Percentiles rank a stretch among this genome's conserved stretches.
Conservation (phyloP, 2,329 filamentous ascomycete species). For the Clarireedia paspali region DNA sequence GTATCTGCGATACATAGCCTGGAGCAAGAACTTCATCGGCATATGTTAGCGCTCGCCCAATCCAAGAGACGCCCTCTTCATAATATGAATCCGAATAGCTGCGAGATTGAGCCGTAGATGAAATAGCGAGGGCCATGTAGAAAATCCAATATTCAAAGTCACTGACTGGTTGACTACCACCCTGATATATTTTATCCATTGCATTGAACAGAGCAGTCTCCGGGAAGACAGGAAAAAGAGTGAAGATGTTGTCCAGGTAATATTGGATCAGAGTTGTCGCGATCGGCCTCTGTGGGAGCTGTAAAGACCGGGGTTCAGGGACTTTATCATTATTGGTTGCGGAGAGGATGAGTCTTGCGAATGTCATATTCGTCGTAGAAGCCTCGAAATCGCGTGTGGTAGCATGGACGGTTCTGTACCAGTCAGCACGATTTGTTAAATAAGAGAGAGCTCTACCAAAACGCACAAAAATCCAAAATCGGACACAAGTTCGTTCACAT, state of each 20-base stretch:
- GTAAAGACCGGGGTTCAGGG: slow-evolving; percentile 50
- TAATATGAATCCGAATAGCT: slow-evolving; percentile 59
- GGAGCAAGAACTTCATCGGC: slow-evolving; percentile 79
- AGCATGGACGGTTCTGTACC: slow-evolving; percentile 75
- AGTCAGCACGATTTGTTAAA: background rate
- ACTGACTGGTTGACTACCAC: slow-evolving; percentile 49
- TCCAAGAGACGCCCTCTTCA: slow-evolving; percentile 46
- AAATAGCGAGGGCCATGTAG: slow-evolving; percentile 83
- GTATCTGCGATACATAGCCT: slow-evolving; percentile 77
- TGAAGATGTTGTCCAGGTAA: slow-evolving; percentile 77
- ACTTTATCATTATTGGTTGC: slow-evolving; percentile 68
- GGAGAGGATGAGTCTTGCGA: slow-evolving; percentile 80
- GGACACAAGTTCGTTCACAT: slow-evolving; percentile 86
- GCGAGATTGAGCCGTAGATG: slow-evolving; percentile 66
- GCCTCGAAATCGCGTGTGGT: slow-evolving; percentile 91
- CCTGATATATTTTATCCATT: slow-evolving; percentile 74
- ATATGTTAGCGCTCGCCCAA: slow-evolving; percentile 60
- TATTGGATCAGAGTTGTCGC: slow-evolving; percentile 67
- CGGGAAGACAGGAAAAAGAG: slow-evolving; percentile 73
- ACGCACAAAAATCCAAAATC: slow-evolving; percentile 85
- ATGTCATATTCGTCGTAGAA: slow-evolving; percentile 82
- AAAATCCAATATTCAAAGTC: slow-evolving; percentile 77
- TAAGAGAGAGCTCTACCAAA: background rate
- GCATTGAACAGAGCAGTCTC: slow-evolving; percentile 71
- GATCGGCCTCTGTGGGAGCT: slow-evolving; percentile 63